Evolutionary conservation across 495 filamentous ascomycete species (phyloP).

Genomic region (Trichoderma asperelloides): DNA sequence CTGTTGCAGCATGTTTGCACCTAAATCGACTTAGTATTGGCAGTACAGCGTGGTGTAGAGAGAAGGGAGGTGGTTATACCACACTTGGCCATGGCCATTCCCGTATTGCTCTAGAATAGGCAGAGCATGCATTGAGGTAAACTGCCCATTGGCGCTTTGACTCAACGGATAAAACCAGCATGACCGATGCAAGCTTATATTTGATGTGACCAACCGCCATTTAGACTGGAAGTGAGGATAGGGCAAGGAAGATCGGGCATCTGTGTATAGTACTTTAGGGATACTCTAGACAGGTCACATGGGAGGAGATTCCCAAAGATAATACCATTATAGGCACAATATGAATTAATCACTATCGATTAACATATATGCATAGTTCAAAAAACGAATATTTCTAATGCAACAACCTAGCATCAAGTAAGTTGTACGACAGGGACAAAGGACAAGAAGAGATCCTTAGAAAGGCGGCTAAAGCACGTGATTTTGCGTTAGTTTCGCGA

Average conservation of each 20-base stretch:
- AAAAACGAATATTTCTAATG: not conserved
- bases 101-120: not conserved
- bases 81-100: not conserved
- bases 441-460: not conserved
- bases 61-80: not conserved
- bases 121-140: not conserved
- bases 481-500: constrained; percentile 1
- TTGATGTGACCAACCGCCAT: not conserved
- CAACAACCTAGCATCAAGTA: no score
- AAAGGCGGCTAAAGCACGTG: not conserved
- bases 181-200: not conserved
- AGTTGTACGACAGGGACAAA: no score
- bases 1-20: not conserved
- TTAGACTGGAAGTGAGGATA: not conserved
- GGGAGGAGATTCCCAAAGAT: not conserved
- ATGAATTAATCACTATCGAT: not conserved
- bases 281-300: not conserved
- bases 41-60: not conserved
- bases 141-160: not conserved
- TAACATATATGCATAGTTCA: not conserved
- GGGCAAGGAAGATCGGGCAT: not conserved
- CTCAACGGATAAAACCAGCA: not conserved
- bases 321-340: not conserved
- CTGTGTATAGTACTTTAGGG: not conserved
- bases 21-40: not conserved